Conservation (phyloP, 2,329 filamentous ascomycete genomes). For the Apiospora marii region DNA sequence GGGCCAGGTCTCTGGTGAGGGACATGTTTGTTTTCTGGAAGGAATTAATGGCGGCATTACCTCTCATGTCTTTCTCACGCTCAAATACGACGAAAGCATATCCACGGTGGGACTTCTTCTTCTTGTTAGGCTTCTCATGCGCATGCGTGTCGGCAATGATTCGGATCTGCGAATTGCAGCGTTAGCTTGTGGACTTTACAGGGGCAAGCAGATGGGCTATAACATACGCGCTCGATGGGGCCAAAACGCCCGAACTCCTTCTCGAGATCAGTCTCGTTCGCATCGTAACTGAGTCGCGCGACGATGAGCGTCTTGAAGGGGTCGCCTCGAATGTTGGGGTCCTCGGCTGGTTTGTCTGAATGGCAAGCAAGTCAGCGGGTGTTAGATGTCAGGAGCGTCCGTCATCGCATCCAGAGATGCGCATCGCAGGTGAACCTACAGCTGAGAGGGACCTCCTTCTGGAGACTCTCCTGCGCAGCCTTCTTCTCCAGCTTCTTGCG, state of each 20-base stretch:
- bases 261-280: constrained; percentile 88
- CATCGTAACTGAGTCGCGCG: constrained; percentile 87
- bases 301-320: constrained; percentile 96
- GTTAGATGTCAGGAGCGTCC: constrained; percentile 2
- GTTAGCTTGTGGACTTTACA: constrained; percentile 20
- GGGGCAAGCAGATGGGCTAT: constrained; percentile 23
- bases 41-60: constrained; percentile 69
- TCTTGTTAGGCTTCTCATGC: constrained; percentile 74
- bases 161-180: constrained; percentile 71
- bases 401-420: neutral
- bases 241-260: constrained; percentile 93
- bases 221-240: constrained; percentile 85
- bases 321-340: constrained; percentile 90
- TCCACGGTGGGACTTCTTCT: constrained; percentile 82
- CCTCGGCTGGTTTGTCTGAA: constrained; percentile 80
- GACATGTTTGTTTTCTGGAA: constrained; percentile 46
- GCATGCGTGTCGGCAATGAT: constrained; percentile 82
- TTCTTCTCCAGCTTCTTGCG: constrained; percentile 84
- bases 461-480: constrained; percentile 67
- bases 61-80: constrained; percentile 98
- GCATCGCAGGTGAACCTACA: constrained; percentile 56
- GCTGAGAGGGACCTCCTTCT: constrained; percentile 68
- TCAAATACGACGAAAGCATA: constrained; percentile 98
- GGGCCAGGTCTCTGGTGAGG: constrained; percentile 61
- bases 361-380: constrained; percentile 33